A percentile compares a stretch with the other conserved stretches of the same genome.
Evolutionary conservation across 1,139 yeast species (phyloP).

Genomic region (Torulaspora globosa): DNA sequence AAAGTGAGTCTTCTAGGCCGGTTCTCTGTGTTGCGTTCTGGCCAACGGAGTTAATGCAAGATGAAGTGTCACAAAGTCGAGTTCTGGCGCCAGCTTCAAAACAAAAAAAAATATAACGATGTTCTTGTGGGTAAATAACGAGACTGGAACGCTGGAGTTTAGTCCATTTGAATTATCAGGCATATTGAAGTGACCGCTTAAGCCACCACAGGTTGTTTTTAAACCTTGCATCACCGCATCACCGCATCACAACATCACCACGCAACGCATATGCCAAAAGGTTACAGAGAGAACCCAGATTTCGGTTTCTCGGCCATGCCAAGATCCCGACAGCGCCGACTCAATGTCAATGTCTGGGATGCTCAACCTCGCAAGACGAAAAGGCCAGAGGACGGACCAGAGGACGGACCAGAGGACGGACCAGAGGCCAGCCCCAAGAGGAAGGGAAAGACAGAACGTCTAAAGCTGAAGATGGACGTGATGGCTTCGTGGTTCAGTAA

Average conservation of each 20-base stretch:
- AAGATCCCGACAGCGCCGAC: not conserved
- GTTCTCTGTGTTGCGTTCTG: not conserved
- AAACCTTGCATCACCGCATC: not conserved
- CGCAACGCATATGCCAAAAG: slow-evolving; percentile 2
- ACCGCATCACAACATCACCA: not conserved
- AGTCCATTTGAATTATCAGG: no score
- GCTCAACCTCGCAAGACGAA: not conserved
- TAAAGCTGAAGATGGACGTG: not conserved
- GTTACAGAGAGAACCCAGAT: slow-evolving; percentile 1
- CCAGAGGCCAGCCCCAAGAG: not conserved
- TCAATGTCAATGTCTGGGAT: not conserved
- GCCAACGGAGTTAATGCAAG: not conserved
- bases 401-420: not conserved
- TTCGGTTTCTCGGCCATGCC: not conserved
- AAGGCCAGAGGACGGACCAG: not conserved
- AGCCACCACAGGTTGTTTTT: not conserved
- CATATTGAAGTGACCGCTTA: no score
- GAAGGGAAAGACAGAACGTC: not conserved
- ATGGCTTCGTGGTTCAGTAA: not conserved
- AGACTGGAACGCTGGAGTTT: no score
- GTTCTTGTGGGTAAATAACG: no score
- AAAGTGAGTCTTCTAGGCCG: not conserved
- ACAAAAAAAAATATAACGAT: not conserved
- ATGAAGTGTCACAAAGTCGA: slow-evolving; percentile 2
- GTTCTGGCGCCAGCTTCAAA: not conserved